Percentiles rank a stretch among this genome's conserved stretches.
Conservation (phyloP, 2,329 filamentous ascomycete genomes). For the Aspergillus brasiliensis region DNA sequence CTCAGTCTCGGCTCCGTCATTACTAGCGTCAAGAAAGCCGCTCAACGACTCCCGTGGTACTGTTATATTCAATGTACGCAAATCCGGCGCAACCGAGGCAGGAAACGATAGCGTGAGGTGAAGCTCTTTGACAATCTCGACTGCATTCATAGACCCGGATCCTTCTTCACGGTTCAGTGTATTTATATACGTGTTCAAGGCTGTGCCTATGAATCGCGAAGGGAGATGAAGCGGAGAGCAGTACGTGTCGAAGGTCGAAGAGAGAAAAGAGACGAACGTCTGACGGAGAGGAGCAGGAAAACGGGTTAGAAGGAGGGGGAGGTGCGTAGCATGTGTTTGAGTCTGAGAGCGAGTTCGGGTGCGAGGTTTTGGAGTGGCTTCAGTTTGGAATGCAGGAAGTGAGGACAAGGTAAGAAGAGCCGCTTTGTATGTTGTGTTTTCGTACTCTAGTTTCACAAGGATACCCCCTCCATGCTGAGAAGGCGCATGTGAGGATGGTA, state of each 20-base stretch:
- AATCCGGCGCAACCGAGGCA: constrained; percentile 33
- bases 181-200: constrained; percentile 44
- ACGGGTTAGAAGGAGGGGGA: constrained; percentile 55
- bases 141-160: constrained; percentile 16
- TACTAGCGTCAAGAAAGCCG: constrained; percentile 21
- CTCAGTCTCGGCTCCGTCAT: constrained; percentile 9
- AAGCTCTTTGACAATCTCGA: constrained; percentile 40
- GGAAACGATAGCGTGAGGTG: constrained; percentile 45
- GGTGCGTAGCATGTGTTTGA: constrained; percentile 42
- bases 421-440: constrained; percentile 53
- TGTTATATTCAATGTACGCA: constrained; percentile 38
- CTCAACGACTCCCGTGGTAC: constrained; percentile 33
- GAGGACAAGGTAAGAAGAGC: constrained; percentile 48
- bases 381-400: background rate
- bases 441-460: constrained; percentile 52
- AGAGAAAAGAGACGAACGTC: constrained; percentile 52
- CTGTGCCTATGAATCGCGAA: constrained; percentile 47
- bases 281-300: constrained; percentile 54
- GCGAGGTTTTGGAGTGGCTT: background rate
- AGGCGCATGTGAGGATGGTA: background rate
- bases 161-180: background rate
- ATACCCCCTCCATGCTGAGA: constrained; percentile 41
- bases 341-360: constrained; percentile 2
- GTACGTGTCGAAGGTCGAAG: constrained; percentile 54
- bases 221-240: constrained; percentile 48